Base-by-base conservation (phyloP, 1,284 basidiomycete species). In the Microbotryum intermedium region DNA sequence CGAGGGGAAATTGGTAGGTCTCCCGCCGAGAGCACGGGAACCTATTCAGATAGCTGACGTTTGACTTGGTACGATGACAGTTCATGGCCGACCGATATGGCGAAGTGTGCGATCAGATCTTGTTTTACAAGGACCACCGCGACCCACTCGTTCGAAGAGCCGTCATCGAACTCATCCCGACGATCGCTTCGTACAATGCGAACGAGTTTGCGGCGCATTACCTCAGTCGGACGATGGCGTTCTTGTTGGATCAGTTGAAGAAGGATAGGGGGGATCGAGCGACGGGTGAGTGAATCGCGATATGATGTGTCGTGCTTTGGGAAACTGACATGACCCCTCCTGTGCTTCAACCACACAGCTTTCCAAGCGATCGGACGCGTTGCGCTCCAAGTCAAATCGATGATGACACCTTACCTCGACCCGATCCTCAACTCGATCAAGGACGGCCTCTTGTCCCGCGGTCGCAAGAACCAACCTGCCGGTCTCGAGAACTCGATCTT, bases 311-410 rank as follows among this genome's bases (percentile, higher is more conserved):
- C n/a, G n/a, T n/a, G n/a, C n/a, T n/a, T n/a, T n/a, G n/a, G n/a
- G 0, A 16, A 3, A 26, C 45, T 49, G 47, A 45, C 4, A 9
- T 28, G 28, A 7, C 18, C 70, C 64, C 54, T 47, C 34, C 11
- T 39, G 2, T 39, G 34, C 34, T 10, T 21, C 64, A 65, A 28
- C 59, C 71, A 29, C 34, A 30, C 64, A 87, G 91, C 93, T 0
- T 97, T 97, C 73, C 86, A 95, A 70, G 92, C 95, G 2, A 93
- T 99, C 66, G 95, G 95, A 1, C 91, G 97, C 70, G 89, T 97
- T 44, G 90, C 94, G 1, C 84, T 84, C 39, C 88, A 91, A 52
- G 89, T 98, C 53, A 86, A 87, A 29, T 88, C 89, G 65, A 90
- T 92, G 66, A 97, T 98, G 88, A 90, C 93, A 71, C 86, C 86